These are phyloP conservation scores for Mycosarcoma maydis DNA, from an alignment of 1,284 basidiomycete species.

Conservation along the genomic window DNA sequence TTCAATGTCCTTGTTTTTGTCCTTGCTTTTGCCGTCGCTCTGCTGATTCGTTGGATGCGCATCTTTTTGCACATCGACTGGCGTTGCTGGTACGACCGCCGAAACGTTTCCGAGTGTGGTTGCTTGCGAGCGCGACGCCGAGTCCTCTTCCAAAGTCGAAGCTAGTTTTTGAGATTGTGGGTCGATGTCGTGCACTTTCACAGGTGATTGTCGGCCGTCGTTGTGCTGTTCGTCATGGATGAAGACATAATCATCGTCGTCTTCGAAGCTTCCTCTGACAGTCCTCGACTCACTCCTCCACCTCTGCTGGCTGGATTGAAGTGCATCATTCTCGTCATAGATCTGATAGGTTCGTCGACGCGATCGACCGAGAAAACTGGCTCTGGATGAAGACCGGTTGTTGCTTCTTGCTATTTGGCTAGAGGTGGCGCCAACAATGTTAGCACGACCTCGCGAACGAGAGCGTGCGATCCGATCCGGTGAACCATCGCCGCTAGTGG, in stretches of 20 bases:
- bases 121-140: slow-evolving; percentile 4
- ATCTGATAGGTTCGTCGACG: slow-evolving; percentile 41
- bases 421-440: slow-evolving; percentile 17
- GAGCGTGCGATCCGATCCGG: slow-evolving; percentile 21
- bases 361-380: slow-evolving; percentile 39
- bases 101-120: slow-evolving; percentile 16
- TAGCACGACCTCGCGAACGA: slow-evolving; percentile 25
- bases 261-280: slow-evolving; percentile 31
- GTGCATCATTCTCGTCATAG: slow-evolving; percentile 4
- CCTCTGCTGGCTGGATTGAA: neutral
- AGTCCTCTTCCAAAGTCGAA: slow-evolving; percentile 15
- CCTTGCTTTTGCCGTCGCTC: neutral
- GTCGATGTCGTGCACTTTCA: neutral
- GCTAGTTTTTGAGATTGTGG: slow-evolving; percentile 6
- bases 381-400: slow-evolving; percentile 36
- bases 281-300: slow-evolving; percentile 41
- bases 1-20: slow-evolving; percentile 33
- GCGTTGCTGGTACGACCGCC: slow-evolving; percentile 2
- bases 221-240: slow-evolving; percentile 19
- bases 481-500: slow-evolving; percentile 4
- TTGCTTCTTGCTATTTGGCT: slow-evolving; percentile 7
- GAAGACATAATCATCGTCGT: slow-evolving; percentile 32
- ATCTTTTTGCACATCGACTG: neutral
- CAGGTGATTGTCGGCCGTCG: neutral
- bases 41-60: too few species aligned